phyloP scores from a whole-genome alignment of 2,329 filamentous ascomycete species.

The Cercospora sesami region DNA sequence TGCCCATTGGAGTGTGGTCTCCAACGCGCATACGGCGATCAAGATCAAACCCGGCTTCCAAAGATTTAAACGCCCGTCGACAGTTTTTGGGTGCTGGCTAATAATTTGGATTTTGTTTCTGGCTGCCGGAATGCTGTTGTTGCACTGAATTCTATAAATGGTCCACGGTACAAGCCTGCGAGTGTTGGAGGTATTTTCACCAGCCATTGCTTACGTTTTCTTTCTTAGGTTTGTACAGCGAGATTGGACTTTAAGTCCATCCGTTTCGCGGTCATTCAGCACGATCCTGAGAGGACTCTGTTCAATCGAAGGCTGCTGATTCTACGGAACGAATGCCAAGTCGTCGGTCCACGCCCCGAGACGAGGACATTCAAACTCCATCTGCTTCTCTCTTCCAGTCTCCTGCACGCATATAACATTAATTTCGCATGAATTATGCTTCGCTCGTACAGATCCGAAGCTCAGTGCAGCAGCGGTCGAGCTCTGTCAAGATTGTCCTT shows the following conservation, averaged over 20 bases:
- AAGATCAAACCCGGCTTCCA: too few relatives aligned
- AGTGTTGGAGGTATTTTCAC: not conserved
- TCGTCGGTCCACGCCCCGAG: not conserved
- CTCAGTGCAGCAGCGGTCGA: not conserved
- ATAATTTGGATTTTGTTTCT: too few relatives aligned
- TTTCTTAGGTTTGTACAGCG: too few relatives aligned
- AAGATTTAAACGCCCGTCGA: too few relatives aligned
- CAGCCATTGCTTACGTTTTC: not conserved
- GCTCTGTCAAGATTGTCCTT: not conserved
- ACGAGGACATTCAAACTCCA: not conserved
- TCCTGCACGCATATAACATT: not conserved
- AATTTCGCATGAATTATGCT: not conserved
- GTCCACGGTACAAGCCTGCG: not conserved
- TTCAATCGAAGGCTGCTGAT: not conserved
- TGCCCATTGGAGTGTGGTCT: not conserved
- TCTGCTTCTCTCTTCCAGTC: not conserved
- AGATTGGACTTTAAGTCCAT: not conserved
- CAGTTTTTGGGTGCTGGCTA: too few relatives aligned
- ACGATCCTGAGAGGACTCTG: not conserved
- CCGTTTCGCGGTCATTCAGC: not conserved
- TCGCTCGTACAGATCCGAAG: not conserved
- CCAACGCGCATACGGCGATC: too few relatives aligned
- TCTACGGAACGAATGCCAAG: not conserved
- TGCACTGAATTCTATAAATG: too few relatives aligned
- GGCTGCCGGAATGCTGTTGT: too few relatives aligned